phyloP scores from a whole-genome alignment of 2,329 filamentous ascomycete genomes.

The Verticillium albo-atrum region DNA sequence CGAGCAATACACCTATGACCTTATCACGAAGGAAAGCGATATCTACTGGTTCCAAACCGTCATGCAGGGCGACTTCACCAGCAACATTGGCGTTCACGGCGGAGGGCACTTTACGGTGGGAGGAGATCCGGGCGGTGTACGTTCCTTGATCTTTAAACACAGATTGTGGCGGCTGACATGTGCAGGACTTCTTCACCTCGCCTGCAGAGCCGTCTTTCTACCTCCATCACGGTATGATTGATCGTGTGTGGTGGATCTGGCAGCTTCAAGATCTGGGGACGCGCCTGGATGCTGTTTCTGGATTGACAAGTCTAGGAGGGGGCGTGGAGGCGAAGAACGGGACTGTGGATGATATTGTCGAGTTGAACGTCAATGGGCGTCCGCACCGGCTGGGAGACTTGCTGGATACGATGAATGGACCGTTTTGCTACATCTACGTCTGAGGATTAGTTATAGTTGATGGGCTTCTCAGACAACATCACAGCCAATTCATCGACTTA shows the following conservation, averaged over 20 bases:
- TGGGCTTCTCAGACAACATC: too few relatives aligned
- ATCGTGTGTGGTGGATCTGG: slow-evolving; percentile 22
- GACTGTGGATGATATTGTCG: background rate
- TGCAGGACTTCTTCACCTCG: slow-evolving; percentile 21
- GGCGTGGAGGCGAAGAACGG: background rate
- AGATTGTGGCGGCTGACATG: background rate
- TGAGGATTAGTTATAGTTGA: background rate
- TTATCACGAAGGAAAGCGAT: slow-evolving; percentile 22
- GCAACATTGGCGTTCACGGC: slow-evolving; percentile 28
- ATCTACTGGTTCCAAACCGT: slow-evolving; percentile 28
- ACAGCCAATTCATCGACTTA: too few relatives aligned
- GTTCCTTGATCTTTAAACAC: background rate
- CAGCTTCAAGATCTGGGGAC: slow-evolving; percentile 14
- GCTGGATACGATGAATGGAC: background rate
- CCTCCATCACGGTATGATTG: slow-evolving; percentile 21
- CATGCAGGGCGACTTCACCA: slow-evolving; percentile 21
- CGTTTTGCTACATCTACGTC: background rate
- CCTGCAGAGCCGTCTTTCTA: slow-evolving; percentile 23
- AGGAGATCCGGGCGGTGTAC: slow-evolving; percentile 24
- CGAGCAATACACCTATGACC: slow-evolving; percentile 13
- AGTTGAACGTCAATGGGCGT: background rate
- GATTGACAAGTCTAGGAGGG: background rate
- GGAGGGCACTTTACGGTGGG: slow-evolving; percentile 33
- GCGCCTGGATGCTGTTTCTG: background rate
- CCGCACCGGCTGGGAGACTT: background rate